Base-by-base conservation (phyloP, 805 yeast genomes). In the Cephaloascus fragrans region DNA sequence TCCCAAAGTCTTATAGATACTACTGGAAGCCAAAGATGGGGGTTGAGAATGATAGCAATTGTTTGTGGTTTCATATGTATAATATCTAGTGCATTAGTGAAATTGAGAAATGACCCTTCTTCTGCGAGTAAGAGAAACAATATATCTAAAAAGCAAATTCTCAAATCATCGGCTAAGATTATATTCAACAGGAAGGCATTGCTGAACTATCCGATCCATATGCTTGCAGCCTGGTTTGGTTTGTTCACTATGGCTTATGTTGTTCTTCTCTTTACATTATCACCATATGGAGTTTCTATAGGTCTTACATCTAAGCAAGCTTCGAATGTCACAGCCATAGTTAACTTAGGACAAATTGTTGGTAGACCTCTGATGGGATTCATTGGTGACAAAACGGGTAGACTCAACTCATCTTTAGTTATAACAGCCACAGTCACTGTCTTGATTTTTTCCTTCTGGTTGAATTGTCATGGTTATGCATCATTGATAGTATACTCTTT, bases 311-410 rank as follows among this genome's bases (percentile, higher is more conserved):
- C 53, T 17, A 41, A 47, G 8, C 64, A 62, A 41, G 61, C 60
- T 4, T 52, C 64, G 6, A 47, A 46, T 32, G 39, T 63, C 28
- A 59, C 67, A 23, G 62, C 68, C 2, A 39, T 62, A 1, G 39
- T 64, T 37, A 69, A 67, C 48, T 70, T 59, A 16, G 60, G 57
- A 31, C 73, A 77, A 37, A 51, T 65, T 1, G 47, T 73, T 18
- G 83, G 83, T 4, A 57, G 83, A 32, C 60, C 77, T 2, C 37
- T 59, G 3, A 67, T 78, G 34, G 77, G 77, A 1, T 47, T 56
- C 32, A 17, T 64, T 6, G 77, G 73, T 17, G 80, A 73, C 48
- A 48, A 45, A 4, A 40, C 63, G 23, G 83, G 83, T 2, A 57
- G 76, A 23, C 47, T 62, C 39, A 75, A 74, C 43, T 43, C 55